Evolutionary conservation across 1,284 basidiomycete species (phyloP), one percentile per base, ranked within the genome.

Genomic region (Trichosporon faecale): DNA sequence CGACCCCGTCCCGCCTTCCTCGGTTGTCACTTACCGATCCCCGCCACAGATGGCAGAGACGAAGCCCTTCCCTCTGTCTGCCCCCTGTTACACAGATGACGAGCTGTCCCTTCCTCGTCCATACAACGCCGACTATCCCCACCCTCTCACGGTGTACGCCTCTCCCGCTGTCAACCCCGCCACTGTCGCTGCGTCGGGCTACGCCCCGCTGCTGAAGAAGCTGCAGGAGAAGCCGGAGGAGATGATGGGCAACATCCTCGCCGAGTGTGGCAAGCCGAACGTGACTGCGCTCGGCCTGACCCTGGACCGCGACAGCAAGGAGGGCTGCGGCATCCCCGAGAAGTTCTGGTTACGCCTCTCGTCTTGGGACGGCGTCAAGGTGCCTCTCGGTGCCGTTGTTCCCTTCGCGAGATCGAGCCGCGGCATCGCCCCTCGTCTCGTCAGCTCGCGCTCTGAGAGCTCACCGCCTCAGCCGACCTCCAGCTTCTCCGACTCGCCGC

Each of bases 241-340:
- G 1, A 68, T 76, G 16, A 75, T 76, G 64, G 81, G 81, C 0
- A 66, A 66, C 5, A 81, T 80, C 49, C 69, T 82, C 23, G 74
- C 77, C 23, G 68, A 76, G 11, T 74, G 73, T 12, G 76, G 75
- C 33, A 69, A 63, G 31, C 70, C 69, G 3, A 73, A 73, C 40
- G 68, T 76, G 64, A 74, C 70, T 23, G 77, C 69, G 4, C 74
- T 72, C 9, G 76, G 70, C 23, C 66, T 78, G 65, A 71, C 71
- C 64, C 60, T 76, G 64, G 66, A 75, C 49, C 68, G 73, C n/a
- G 55, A 65, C 65, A 69, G 66, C 65, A 74, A 71, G 16, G 77
- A 80, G 18, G 81, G 81, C 0, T 79, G 78, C 63, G 80, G 81
- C n/a, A 81, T 82, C 29, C 81, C 81, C 0, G 80, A 80, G 55